A percentile compares a stretch with the other conserved stretches of the same genome.
These are phyloP conservation scores for Skeletonema potamos DNA, from an alignment of 108 stramenopile genomes.

Conservation along the genomic window DNA sequence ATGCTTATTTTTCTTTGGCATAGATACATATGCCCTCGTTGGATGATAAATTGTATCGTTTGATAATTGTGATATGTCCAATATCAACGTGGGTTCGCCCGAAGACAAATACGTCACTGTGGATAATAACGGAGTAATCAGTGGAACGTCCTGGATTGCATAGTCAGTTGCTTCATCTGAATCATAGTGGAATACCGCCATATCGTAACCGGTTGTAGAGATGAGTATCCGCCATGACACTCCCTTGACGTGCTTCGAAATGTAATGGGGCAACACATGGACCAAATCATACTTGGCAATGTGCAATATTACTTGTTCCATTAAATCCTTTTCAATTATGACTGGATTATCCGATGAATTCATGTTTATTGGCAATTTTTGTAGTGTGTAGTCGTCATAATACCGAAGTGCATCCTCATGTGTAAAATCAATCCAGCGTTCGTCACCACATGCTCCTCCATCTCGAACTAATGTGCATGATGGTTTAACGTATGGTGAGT, in stretches of 20 bases:
- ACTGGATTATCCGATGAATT: neutral
- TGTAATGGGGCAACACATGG: neutral
- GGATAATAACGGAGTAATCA: neutral
- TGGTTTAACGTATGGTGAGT: neutral
- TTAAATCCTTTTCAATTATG: neutral
- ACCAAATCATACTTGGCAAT: neutral
- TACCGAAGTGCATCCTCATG: neutral
- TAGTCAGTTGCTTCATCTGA: neutral
- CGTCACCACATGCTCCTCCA: slow-evolving; percentile 1
- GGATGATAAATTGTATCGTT: neutral
- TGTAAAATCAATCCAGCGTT: neutral
- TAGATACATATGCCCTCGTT: neutral
- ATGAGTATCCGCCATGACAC: neutral
- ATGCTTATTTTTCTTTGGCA: neutral
- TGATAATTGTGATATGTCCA: neutral
- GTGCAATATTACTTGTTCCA: neutral
- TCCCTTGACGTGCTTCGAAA: neutral
- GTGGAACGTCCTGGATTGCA: neutral
- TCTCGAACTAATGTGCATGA: neutral
- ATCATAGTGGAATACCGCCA: neutral
- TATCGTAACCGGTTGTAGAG: neutral
- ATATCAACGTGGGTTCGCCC: neutral
- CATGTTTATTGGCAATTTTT: neutral
- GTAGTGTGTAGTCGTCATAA: neutral
- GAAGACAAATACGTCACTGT: neutral